These are phyloP conservation scores for Coniella vitis DNA, from an alignment of 2,329 filamentous ascomycete species.

Conservation along the genomic window DNA sequence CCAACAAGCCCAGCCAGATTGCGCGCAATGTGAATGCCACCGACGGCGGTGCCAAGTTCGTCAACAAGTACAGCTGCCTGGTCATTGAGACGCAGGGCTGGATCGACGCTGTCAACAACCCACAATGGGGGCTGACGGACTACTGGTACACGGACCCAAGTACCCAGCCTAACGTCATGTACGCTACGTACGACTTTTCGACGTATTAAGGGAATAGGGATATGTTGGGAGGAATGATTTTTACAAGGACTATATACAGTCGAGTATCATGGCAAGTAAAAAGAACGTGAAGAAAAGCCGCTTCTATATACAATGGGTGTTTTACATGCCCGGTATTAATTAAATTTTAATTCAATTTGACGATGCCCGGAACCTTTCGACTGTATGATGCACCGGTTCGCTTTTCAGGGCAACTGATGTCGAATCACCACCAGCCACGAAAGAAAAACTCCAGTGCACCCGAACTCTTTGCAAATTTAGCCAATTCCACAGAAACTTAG, in stretches of 20 bases:
- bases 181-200: constrained; percentile 9
- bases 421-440: no score
- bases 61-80: constrained; percentile 10
- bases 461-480: no score
- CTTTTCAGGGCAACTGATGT: no score
- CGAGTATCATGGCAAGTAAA: neutral
- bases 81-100: constrained; percentile 11
- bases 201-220: neutral
- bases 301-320: no score
- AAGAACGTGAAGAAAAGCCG: neutral
- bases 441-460: no score
- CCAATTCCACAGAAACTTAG: no score
- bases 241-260: neutral
- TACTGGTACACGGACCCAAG: constrained; percentile 7
- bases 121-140: constrained; percentile 7
- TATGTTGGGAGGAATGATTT: no score
- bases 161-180: constrained; percentile 7
- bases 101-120: constrained; percentile 11
- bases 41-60: constrained; percentile 6
- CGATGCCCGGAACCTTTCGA: no score
- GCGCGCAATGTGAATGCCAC: constrained; percentile 1
- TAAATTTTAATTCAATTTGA: no score
- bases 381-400: no score
- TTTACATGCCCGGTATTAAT: no score
- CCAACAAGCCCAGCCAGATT: constrained; percentile 10